Evolutionary conservation across 495 filamentous ascomycete genomes (phyloP).

Genomic region (Podospora tetraspora): DNA sequence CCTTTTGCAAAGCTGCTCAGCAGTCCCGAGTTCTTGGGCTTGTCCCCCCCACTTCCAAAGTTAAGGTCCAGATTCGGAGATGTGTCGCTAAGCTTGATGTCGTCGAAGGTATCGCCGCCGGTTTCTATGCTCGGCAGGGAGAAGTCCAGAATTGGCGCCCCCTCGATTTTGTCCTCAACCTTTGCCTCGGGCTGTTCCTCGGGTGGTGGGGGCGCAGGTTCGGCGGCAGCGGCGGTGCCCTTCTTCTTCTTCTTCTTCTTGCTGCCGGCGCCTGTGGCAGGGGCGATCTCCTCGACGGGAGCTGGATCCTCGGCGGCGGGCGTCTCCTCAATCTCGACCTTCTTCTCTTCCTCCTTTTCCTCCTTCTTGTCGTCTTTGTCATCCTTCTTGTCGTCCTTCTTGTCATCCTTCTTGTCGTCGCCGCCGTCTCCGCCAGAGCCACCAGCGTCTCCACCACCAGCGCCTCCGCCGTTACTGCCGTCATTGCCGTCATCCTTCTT

Average conservation of each 20-base stretch:
- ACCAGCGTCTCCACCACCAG: constrained; percentile 19
- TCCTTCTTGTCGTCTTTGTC: constrained; percentile 21
- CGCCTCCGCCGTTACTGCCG: constrained; percentile 18
- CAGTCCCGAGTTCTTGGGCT: constrained; percentile 35
- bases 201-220: constrained; percentile 4
- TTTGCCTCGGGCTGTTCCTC: constrained; percentile 13
- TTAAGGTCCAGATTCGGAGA: constrained; percentile 36
- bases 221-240: constrained; percentile 21
- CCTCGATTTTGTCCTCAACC: background rate
- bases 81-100: constrained; percentile 45
- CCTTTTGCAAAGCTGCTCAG: constrained; percentile 33
- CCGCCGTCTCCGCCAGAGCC: constrained; percentile 24
- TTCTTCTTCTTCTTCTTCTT: constrained; percentile 48
- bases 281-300: constrained; percentile 6
- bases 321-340: constrained; percentile 13
- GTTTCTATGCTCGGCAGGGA: constrained; percentile 19
- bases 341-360: constrained; percentile 21
- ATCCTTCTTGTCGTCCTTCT: constrained; percentile 30
- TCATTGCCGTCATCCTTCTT: constrained; percentile 40
- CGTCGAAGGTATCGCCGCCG: constrained; percentile 33
- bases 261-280: constrained; percentile 27
- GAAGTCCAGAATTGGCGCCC: constrained; percentile 17
- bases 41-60: constrained; percentile 22
- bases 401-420: constrained; percentile 28
- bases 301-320: constrained; percentile 18